Evolutionary conservation across 352 stramenopile genomes (phyloP).

Genomic region (Phytopythium sindhum): DNA sequence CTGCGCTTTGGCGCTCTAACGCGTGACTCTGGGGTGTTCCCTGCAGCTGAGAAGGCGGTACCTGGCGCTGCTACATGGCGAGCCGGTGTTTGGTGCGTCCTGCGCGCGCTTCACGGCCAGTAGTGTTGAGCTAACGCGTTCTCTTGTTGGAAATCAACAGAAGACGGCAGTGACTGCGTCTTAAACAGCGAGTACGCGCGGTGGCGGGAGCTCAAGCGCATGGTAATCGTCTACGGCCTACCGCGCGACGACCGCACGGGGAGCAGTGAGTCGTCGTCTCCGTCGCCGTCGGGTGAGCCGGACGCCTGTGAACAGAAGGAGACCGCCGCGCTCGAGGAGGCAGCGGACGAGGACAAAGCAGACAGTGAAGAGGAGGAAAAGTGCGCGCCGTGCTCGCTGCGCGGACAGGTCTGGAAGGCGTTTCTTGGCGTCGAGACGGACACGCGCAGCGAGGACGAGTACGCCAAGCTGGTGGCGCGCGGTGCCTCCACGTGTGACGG

Average conservation of each 20-base stretch:
- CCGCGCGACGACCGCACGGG: slow-evolving; percentile 37
- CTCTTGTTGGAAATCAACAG: too few relatives aligned
- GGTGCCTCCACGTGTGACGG: slow-evolving; percentile 79
- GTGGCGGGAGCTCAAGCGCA: slow-evolving; percentile 78
- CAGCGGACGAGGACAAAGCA: neutral
- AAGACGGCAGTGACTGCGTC: slow-evolving; percentile 30
- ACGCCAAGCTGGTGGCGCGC: slow-evolving; percentile 60
- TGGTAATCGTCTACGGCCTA: slow-evolving; percentile 78
- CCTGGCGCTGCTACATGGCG: slow-evolving; percentile 35
- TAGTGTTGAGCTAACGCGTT: neutral
- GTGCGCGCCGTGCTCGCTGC: slow-evolving; percentile 47
- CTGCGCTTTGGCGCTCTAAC: neutral
- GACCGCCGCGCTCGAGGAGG: neutral
- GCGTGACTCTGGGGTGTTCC: neutral
- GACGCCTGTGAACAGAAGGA: slow-evolving; percentile 9
- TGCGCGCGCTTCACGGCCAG: neutral
- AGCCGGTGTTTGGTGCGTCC: slow-evolving; percentile 39
- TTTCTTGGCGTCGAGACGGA: slow-evolving; percentile 78
- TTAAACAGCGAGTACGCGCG: slow-evolving; percentile 69
- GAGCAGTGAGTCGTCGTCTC: neutral
- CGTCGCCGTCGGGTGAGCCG: slow-evolving; percentile 4
- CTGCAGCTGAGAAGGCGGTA: slow-evolving; percentile 43
- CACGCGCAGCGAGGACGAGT: slow-evolving; percentile 47
- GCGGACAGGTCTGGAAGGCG: slow-evolving; percentile 87
- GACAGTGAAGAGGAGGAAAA: neutral